These are phyloP conservation scores for Hypoxylon rubiginosum DNA, from an alignment of 2,329 filamentous ascomycete species.

Conservation along the genomic window DNA sequence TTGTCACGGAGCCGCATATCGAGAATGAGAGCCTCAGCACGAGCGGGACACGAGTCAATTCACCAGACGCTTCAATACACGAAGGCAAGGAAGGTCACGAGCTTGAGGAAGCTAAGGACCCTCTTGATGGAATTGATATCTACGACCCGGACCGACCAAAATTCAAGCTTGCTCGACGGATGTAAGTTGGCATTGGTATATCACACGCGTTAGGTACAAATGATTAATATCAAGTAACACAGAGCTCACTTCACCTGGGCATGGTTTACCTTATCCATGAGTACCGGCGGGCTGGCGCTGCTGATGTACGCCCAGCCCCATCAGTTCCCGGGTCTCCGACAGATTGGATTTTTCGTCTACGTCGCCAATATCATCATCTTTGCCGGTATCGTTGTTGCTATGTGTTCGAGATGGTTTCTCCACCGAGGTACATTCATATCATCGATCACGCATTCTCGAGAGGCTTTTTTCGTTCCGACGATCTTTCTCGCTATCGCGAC, in stretches of 20 bases:
- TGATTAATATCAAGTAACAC: conserved; percentile 1
- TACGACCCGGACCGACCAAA: conserved; percentile 54
- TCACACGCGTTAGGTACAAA: not conserved
- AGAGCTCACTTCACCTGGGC: conserved; percentile 73
- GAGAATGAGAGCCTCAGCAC: conserved; percentile 17
- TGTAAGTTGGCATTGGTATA: conserved; percentile 49
- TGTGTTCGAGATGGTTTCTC: conserved; percentile 72
- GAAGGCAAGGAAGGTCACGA: conserved; percentile 42
- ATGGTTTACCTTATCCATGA: conserved; percentile 83
- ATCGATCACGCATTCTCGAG: conserved; percentile 73
- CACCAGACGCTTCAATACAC: conserved; percentile 42
- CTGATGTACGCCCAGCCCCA: conserved; percentile 75
- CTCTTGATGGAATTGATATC: conserved; percentile 40
- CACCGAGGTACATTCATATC: conserved; percentile 65
- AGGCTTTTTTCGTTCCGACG: conserved; percentile 79
- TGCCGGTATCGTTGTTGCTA: conserved; percentile 63
- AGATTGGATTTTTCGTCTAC: conserved; percentile 76
- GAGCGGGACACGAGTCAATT: conserved; percentile 40
- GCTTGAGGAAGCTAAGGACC: conserved; percentile 36
- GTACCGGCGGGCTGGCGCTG: conserved; percentile 76
- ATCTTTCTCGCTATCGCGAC: conserved; percentile 79
- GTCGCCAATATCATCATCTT: conserved; percentile 77
- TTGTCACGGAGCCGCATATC: not conserved
- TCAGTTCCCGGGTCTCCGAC: conserved; percentile 71
- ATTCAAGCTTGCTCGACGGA: conserved; percentile 58